Conservation (phyloP, 805 yeast species). For the Candida morakotiae region DNA sequence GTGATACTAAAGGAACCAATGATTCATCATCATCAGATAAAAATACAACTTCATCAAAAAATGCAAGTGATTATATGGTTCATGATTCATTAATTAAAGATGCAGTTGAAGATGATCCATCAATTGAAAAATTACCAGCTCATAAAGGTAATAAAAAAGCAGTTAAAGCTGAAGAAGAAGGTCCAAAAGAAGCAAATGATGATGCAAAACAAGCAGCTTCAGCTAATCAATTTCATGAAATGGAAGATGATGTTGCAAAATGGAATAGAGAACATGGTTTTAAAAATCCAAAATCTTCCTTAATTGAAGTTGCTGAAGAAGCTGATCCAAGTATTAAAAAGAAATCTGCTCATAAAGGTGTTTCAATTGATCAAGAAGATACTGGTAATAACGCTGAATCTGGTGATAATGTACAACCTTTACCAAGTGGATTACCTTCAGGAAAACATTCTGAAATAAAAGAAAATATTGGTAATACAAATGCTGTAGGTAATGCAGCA, state of each 20-base stretch:
- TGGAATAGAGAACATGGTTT: constrained; percentile 25
- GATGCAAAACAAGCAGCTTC: constrained; percentile 2
- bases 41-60: background rate
- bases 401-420: constrained; percentile 5
- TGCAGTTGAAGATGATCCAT: constrained; percentile 6
- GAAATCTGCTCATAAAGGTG: constrained; percentile 13
- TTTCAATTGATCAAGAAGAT: constrained; percentile 3
- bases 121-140: constrained; percentile 6
- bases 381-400: constrained; percentile 2
- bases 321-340: constrained; percentile 9
- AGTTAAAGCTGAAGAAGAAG: background rate
- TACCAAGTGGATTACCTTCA: constrained; percentile 3
- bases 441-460: constrained; percentile 4
- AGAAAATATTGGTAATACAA: constrained; percentile 1
- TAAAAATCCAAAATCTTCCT: constrained; percentile 17
- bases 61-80: background rate
- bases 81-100: constrained; percentile 6
- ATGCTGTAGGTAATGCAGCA: background rate
- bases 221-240: constrained; percentile 7
- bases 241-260: constrained; percentile 20
- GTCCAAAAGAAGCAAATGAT: constrained; percentile 4
- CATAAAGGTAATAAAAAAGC: constrained; percentile 2
- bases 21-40: background rate
- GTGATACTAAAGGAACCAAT: background rate
- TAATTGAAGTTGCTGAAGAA: constrained; percentile 26